phyloP scores from a whole-genome alignment of 2,329 filamentous ascomycete species.

The Magnaporthiopsis incrustans region DNA sequence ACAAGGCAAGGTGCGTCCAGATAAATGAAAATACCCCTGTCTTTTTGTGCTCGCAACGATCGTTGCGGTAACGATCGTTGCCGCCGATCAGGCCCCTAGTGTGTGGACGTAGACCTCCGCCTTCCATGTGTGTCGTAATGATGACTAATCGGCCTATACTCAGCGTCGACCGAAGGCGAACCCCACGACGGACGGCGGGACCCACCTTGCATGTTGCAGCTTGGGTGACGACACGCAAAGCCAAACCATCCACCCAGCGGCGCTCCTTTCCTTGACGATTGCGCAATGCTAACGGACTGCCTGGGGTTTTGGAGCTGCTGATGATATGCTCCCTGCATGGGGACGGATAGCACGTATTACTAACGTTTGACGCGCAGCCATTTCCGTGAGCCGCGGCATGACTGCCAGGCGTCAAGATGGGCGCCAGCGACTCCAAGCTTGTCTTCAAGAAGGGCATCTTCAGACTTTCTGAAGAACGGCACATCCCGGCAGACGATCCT shows the following conservation, averaged over 20 bases:
- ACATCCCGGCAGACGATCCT: constrained; percentile 78
- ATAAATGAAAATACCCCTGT: too few relatives aligned
- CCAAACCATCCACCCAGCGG: neutral
- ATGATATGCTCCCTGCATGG: neutral
- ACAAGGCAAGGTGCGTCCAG: too few relatives aligned
- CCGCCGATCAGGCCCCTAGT: too few relatives aligned
- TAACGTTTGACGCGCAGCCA: neutral
- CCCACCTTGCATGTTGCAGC: neutral
- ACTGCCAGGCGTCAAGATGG: constrained; percentile 52
- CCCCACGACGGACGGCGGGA: neutral
- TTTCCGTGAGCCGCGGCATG: neutral
- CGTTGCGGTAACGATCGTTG: too few relatives aligned
- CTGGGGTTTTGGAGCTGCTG: neutral
- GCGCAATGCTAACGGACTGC: neutral
- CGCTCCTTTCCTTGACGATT: neutral
- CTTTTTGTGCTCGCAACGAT: too few relatives aligned
- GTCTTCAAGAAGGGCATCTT: constrained; percentile 99
- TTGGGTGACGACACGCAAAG: neutral
- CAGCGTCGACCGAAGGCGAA: neutral
- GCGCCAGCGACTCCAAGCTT: constrained; percentile 96
- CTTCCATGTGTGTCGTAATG: too few relatives aligned
- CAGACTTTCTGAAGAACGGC: constrained; percentile 81
- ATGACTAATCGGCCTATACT: neutral
- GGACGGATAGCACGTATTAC: neutral
- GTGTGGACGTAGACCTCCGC: too few relatives aligned